Conservation (phyloP, 208 protist species). For the Zelonia costaricensis region DNA sequence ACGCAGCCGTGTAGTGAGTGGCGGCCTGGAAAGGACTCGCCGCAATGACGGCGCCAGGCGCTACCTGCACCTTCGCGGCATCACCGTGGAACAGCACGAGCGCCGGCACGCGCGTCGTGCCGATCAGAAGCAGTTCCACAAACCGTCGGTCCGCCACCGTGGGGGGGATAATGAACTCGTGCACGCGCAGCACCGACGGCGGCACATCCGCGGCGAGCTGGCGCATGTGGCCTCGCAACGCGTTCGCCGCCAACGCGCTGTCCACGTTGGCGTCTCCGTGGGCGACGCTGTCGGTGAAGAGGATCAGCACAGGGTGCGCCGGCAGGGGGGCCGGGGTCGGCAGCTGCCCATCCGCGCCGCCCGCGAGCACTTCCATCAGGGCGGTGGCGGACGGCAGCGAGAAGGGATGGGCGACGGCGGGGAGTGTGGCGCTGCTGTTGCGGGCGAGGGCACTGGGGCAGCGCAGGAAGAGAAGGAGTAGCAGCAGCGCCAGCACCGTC, state of each 20-base stretch:
- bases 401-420: not conserved
- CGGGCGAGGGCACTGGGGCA: no score
- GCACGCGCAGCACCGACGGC: conserved; percentile 16
- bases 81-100: conserved; percentile 19
- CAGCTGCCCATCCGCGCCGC: not conserved
- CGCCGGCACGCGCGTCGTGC: conserved; percentile 7
- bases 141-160: conserved; percentile 7
- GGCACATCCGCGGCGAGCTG: conserved; percentile 13
- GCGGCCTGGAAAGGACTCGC: conserved; percentile 3
- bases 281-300: conserved; percentile 17
- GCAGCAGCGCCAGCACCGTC: no score
- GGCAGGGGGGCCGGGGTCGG: not conserved
- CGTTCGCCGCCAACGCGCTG: no score
- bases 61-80: conserved; percentile 11
- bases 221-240: conserved; percentile 6
- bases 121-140: conserved; percentile 14
- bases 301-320: conserved; percentile 10
- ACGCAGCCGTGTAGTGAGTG: not conserved
- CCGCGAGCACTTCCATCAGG: conserved; percentile 1
- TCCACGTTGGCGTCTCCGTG: not conserved
- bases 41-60: conserved; percentile 9
- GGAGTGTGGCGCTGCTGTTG: not conserved
- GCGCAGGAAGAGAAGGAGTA: no score
- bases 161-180: conserved; percentile 10
- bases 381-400: not conserved